Evolutionary conservation across 1,284 basidiomycete species (phyloP), one percentile per base, ranked within the genome.

Genomic region (Sporisorium exsertum): DNA sequence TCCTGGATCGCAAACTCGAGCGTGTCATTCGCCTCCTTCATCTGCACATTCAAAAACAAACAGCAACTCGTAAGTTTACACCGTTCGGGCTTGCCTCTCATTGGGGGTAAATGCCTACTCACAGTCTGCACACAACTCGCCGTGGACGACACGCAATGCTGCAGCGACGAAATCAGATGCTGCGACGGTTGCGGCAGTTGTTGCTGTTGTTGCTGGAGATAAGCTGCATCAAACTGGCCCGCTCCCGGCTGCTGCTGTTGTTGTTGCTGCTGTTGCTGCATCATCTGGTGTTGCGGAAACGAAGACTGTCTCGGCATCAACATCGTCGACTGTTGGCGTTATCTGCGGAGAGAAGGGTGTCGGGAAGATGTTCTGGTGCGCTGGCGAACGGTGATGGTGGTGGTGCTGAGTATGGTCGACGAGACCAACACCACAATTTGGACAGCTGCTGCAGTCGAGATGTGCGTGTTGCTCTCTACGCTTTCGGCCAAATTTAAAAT

Each of bases 1-100:
- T 77, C 74, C 29, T 77, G 69, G 20, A 68, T 66, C 16, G 69
- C 74, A 50, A 64, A 72, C 12, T 64, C 64, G 18, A 77, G 54
- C 26, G 61, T 66, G 7, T 65, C 66, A 33, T 64, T 72, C 33
- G 74, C 65, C 16, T 72, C 69, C 35, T 63, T 62, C 65, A 77
- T 72, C 73, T 75, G 35, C 20, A 43, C 40, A 20, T 5, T n/a
- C 16, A 40, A 4, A 13, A 18, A n/a, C 9, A 16, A 18, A 40
- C n/a, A 40, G 16, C 15, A 40, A 40, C 37, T 40, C 37, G 29
- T 50, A 27, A 50, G 29, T 32, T 9, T 20, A 40, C 16, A 40
- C 13, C 18, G 8, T 49, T 49, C n/a, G n/a, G n/a, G n/a, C n/a
- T 10, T 16, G 1, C 26, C 26, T n/a, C n/a, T n/a, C 27, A 20